Base-by-base conservation (phyloP, 1,284 basidiomycete genomes). In the Rhodotorula sp. region DNA sequence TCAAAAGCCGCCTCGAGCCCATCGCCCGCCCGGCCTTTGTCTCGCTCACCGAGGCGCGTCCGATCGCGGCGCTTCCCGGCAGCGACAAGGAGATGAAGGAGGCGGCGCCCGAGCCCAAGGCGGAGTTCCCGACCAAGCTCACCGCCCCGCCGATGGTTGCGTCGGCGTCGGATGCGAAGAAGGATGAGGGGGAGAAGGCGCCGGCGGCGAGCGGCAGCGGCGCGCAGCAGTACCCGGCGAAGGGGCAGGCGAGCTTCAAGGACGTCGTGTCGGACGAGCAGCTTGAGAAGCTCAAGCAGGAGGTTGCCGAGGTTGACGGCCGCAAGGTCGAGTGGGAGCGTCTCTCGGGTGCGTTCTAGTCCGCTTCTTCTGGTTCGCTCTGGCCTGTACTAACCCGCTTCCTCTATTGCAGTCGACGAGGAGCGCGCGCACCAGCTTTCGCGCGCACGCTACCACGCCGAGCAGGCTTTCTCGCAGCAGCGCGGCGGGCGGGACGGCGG, bases 401-500 rank as follows among this genome's bases (percentile, higher is more conserved):
- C 7, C n/a, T 46, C 5, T 48, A 21, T 17, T 56, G 61, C 77
- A 80, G 82, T 80, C 67, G 81, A 92, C 85, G 87, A 86, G 57
- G 89, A 91, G 57, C 85, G 93, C 65, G 89, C 89, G 77, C 90
- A 91, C 81, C 89, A 89, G 78, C 90, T 93, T 76, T 86, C 88
- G 16, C 88, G 89, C 27, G 87, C 87, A 76, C 86, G 84, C 75
- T 86, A 82, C 81, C 82, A 85, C 68, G 85, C 82, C 19, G 80
- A 81, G 59, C 80, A 81, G 67, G 81, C 84, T 50, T 80, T 83
- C 64, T 78, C 54, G 89, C 78, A 83, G 84, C 42, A 45, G 88
- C 71, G 78, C 2, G 81, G 82, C 44, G 77, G 83, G 34, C 67
- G 81, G 49, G 79, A 81, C 48, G 78, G 82, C 27, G 79, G 82